Conservation (phyloP, 208 protist genomes). For the Leishmania arabica region DNA sequence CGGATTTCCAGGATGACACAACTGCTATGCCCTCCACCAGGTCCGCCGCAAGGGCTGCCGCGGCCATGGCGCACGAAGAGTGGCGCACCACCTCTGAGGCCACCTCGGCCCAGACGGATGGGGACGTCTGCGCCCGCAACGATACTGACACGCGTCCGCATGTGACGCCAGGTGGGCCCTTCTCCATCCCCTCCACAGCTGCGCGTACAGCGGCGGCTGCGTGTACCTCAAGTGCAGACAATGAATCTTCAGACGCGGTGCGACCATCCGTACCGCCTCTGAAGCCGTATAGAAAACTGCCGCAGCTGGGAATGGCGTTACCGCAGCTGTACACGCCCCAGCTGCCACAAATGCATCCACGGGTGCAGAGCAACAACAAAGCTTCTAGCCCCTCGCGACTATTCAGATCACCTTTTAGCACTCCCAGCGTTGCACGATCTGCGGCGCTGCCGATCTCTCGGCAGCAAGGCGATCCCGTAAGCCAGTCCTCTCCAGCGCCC, state of each 20-base stretch:
- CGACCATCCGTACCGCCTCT: conserved; percentile 13
- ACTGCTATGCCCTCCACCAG: not conserved
- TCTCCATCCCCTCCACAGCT: not conserved
- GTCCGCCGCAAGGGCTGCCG: conserved; percentile 24
- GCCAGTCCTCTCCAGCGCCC: conserved; percentile 6
- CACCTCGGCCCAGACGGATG: conserved; percentile 6
- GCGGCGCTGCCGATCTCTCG: conserved; percentile 28
- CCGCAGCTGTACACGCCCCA: conserved; percentile 2
- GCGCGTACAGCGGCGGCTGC: not conserved
- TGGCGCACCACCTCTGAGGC: not conserved
- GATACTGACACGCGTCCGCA: not conserved
- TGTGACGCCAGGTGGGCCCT: not conserved
- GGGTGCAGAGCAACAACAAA: conserved; percentile 9
- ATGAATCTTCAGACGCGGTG: not conserved
- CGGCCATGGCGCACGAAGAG: conserved; percentile 18
- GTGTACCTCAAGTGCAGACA: not conserved
- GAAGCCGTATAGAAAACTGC: conserved; percentile 2
- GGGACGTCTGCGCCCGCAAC: not conserved
- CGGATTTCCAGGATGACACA: conserved; percentile 33
- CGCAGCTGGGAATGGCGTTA: not conserved
- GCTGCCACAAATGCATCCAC: conserved; percentile 12
- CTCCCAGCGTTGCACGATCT: not conserved
- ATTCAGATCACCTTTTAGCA: conserved; percentile 8
- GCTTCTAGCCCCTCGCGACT: not conserved
- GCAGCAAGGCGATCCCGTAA: conserved; percentile 21